Base-by-base conservation (phyloP, 495 filamentous ascomycete species). In the Talaromyces trachyspermus region DNA sequence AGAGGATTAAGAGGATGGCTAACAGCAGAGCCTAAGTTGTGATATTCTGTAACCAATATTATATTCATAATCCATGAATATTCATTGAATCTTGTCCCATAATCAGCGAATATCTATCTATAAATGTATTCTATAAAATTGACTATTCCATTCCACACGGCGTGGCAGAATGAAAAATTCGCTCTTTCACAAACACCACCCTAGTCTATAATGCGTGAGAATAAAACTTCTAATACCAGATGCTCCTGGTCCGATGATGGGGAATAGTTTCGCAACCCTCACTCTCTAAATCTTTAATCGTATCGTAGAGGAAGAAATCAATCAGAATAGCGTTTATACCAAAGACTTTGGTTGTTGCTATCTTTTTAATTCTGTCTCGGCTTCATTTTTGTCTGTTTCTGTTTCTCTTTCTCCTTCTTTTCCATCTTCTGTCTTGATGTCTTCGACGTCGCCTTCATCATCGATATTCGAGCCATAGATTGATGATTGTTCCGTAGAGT, bases 301-400 rank as follows among this genome's bases (percentile, higher is more conserved):
- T 84, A 67, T 97, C 92, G 59, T 97, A 97, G 32, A 99, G 70
- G 59, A 94, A 95, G 62, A 95, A 97, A 60, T 99, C 92, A 45
- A 99, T 91, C 49, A 97, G 57, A 27, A 96, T 85, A 1, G 92
- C 92, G 58, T 95, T 97, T 59, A 95, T 63, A 11, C 63, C 56
- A 38, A 53, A 50, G 12, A 51, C 54, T 27, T 55, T 24, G n/a
- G 11, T 1, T 69, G 33, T 71, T 68, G 0, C 72, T 63, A 12
- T 32, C 12, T 18, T 44, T 12, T 53, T 19, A 15, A n/a, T 43
- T 43, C 23, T 43, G 44, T 2, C 11, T 23, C 39, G 47, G 20
- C 37, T 60, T 54, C 30, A 55, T 40, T 8, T 42, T 57, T 17
- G 49, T 46, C 26, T 61, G 29, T 4, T 20, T 17, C n/a, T 6